Percentiles rank a stretch among this genome's conserved stretches.
Conservation (phyloP, 2,329 filamentous ascomycete species). For the Chalara sp. region DNA sequence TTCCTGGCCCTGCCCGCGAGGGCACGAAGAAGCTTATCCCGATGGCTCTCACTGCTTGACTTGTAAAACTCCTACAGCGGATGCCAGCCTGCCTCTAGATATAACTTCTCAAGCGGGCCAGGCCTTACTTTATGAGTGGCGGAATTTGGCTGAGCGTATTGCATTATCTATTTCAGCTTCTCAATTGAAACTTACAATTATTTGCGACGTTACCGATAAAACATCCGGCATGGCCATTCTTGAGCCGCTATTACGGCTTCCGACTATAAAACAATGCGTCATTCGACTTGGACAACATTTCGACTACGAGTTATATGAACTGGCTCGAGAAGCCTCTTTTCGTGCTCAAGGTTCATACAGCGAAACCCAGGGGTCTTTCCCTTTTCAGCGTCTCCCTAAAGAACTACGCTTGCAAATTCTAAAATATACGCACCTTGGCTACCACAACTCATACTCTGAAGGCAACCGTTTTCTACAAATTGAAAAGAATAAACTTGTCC, state of each 20-base stretch:
- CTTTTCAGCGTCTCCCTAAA: constrained; percentile 3
- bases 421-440: constrained; percentile 1
- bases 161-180: constrained; percentile 1
- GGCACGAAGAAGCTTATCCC: not conserved
- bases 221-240: constrained; percentile 1
- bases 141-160: not conserved
- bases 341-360: not conserved
- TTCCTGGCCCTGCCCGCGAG: constrained; percentile 2
- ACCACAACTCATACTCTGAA: not conserved
- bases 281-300: constrained; percentile 3
- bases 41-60: not conserved
- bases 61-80: not conserved
- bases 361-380: not conserved
- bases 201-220: constrained; percentile 3
- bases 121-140: not conserved
- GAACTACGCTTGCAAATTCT: constrained; percentile 2
- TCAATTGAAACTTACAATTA: constrained; percentile 1
- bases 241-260: not conserved
- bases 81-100: not conserved
- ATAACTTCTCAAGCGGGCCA: not conserved
- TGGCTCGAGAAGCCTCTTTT: not conserved
- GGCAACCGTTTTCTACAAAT: not conserved
- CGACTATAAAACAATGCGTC: constrained; percentile 1
- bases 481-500: not conserved
- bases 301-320: not conserved